These are phyloP conservation scores for Aegilops bicornis DNA, from an alignment of 176 grass and related monocot species.

Conservation along the genomic window DNA sequence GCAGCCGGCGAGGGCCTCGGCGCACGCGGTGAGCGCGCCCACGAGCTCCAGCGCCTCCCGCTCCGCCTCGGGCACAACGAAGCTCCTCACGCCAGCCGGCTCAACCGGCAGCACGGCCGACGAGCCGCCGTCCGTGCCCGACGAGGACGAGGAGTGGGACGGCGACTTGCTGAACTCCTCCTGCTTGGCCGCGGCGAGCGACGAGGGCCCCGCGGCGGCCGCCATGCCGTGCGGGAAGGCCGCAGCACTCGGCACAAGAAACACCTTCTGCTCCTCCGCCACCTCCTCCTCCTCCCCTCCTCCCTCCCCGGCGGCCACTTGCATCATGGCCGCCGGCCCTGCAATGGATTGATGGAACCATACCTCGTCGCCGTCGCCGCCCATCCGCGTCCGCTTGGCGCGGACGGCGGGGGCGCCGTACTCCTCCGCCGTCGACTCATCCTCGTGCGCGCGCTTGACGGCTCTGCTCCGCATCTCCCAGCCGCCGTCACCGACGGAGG, in stretches of 20 bases:
- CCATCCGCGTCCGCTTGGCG: conserved; percentile 68
- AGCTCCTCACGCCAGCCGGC: neutral
- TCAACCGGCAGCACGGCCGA: conserved; percentile 1
- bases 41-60: conserved; percentile 44
- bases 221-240: conserved; percentile 59
- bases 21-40: conserved; percentile 61
- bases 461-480: conserved; percentile 45
- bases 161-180: conserved; percentile 74
- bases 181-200: conserved; percentile 49
- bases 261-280: conserved; percentile 57
- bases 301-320: conserved; percentile 20
- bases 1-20: conserved; percentile 54
- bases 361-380: conserved; percentile 53
- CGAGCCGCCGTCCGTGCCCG: conserved; percentile 49
- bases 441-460: conserved; percentile 70
- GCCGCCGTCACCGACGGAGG: conserved; percentile 7
- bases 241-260: conserved; percentile 70
- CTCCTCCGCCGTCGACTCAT: conserved; percentile 43
- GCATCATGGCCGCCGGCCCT: conserved; percentile 27
- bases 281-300: conserved; percentile 28
- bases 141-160: conserved; percentile 77
- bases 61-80: neutral
- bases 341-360: conserved; percentile 84
- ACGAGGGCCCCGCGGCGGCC: conserved; percentile 41
- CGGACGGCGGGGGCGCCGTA: conserved; percentile 42